Evolutionary conservation across 768 basidiomycete species (phyloP).

Genomic region (Russula earlei): DNA sequence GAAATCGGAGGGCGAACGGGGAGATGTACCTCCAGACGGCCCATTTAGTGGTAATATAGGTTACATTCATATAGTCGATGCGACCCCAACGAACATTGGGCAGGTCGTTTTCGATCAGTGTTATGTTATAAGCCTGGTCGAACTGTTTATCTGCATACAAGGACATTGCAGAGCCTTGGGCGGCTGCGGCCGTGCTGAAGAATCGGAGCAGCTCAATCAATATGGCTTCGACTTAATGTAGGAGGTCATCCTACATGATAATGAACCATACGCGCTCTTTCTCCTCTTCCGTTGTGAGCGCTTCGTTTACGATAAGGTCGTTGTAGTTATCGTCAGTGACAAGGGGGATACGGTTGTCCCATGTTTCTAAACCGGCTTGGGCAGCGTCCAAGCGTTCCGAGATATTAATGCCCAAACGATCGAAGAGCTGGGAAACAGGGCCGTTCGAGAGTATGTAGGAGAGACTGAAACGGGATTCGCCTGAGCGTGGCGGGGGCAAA

Average conservation of each 20-base stretch:
- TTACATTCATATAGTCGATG: constrained; percentile 83
- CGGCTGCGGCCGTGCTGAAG: constrained; percentile 46
- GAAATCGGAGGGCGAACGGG: background rate
- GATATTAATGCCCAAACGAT: constrained; percentile 60
- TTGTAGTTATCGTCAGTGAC: constrained; percentile 78
- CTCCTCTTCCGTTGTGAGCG: constrained; percentile 47
- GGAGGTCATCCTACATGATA: constrained; percentile 51
- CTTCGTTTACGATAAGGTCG: constrained; percentile 63
- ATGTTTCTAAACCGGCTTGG: constrained; percentile 30
- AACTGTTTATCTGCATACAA: constrained; percentile 63
- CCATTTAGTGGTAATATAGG: constrained; percentile 79
- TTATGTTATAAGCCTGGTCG: constrained; percentile 63
- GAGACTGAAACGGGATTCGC: constrained; percentile 20
- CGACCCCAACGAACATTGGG: constrained; percentile 74
- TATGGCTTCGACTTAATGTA: background rate
- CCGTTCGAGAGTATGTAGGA: constrained; percentile 37
- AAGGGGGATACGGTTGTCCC: constrained; percentile 68
- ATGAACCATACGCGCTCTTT: constrained; percentile 71
- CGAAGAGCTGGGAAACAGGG: constrained; percentile 46
- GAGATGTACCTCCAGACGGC: constrained; percentile 64
- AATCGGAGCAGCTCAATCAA: background rate
- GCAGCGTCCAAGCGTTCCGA: constrained; percentile 40
- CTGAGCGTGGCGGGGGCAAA: background rate
- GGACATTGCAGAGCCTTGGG: constrained; percentile 55
- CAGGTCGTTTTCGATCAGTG: constrained; percentile 48